Evolutionary conservation across 306 rosid species (phyloP).

Genomic region (Fagus sylvatica): DNA sequence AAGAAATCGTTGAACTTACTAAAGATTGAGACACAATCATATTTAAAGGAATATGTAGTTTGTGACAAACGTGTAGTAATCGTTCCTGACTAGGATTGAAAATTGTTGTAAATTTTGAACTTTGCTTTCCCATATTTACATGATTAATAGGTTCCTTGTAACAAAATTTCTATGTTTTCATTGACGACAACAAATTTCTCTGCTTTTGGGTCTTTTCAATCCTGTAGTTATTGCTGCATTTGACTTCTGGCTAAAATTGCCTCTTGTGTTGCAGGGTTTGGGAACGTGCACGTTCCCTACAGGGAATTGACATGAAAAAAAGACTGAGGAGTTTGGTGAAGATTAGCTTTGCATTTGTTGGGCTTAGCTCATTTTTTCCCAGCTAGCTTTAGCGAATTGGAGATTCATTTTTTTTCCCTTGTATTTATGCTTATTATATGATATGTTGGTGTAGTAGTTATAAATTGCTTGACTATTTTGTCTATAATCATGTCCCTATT

Average conservation of each 20-base stretch:
- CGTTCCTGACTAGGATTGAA: too few species aligned
- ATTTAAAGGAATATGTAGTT: too few species aligned
- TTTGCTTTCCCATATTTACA: too few species aligned
- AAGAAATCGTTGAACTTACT: too few species aligned
- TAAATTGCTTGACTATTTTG: constrained; percentile 22
- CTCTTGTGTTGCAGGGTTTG: constrained; percentile 42
- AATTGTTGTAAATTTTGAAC: too few species aligned
- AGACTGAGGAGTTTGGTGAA: constrained; percentile 16
- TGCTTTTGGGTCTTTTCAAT: background rate
- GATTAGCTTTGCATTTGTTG: background rate
- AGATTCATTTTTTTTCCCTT: background rate
- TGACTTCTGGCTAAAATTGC: background rate
- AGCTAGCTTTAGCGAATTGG: background rate
- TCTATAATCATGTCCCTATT: constrained; percentile 28
- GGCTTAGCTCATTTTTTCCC: background rate
- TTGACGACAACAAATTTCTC: background rate
- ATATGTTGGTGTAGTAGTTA: constrained; percentile 9
- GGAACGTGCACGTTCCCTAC: constrained; percentile 65
- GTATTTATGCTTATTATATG: background rate
- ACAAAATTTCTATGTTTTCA: background rate
- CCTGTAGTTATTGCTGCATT: background rate
- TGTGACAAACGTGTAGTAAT: too few species aligned
- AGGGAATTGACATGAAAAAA: constrained; percentile 32
- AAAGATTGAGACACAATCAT: too few species aligned
- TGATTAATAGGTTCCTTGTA: too few species aligned